phyloP scores from a whole-genome alignment of 257 asterid species.

The Marsdenia floribunda region DNA sequence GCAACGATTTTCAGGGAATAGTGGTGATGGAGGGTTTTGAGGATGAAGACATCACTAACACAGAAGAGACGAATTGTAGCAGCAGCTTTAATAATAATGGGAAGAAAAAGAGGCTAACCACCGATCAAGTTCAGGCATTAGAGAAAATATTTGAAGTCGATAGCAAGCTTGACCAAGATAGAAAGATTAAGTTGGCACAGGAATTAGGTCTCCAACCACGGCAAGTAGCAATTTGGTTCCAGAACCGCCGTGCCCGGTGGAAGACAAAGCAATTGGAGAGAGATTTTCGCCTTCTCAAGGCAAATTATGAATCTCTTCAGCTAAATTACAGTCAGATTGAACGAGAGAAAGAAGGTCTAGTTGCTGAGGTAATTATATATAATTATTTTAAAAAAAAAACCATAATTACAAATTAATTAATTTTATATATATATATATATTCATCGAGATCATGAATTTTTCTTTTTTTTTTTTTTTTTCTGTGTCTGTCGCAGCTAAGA shows the following conservation, averaged over 20 bases:
- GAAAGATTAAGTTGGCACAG: conserved; percentile 34
- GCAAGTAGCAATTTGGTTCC: conserved; percentile 54
- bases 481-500: conserved; percentile 22
- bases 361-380: conserved; percentile 27
- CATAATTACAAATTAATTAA: not conserved
- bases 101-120: conserved; percentile 38
- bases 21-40: conserved; percentile 29
- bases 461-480: not conserved
- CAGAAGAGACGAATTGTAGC: conserved; percentile 27
- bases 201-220: conserved; percentile 47
- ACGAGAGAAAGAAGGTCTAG: conserved; percentile 27
- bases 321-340: conserved; percentile 28
- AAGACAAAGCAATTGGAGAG: conserved; percentile 47
- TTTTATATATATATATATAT: too few species aligned
- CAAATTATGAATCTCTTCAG: conserved; percentile 39
- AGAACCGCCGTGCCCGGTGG: conserved; percentile 47
- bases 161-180: conserved; percentile 43
- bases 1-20: conserved; percentile 29
- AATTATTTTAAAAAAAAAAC: not conserved
- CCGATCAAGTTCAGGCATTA: conserved; percentile 39
- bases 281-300: conserved; percentile 34
- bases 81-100: conserved; percentile 2
- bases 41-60: conserved; percentile 24
- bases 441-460: not conserved
- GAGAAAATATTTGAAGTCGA: conserved; percentile 43